These are phyloP conservation scores for Ensete glaucum DNA, from an alignment of 176 grass and related monocot genomes.

Conservation along the genomic window DNA sequence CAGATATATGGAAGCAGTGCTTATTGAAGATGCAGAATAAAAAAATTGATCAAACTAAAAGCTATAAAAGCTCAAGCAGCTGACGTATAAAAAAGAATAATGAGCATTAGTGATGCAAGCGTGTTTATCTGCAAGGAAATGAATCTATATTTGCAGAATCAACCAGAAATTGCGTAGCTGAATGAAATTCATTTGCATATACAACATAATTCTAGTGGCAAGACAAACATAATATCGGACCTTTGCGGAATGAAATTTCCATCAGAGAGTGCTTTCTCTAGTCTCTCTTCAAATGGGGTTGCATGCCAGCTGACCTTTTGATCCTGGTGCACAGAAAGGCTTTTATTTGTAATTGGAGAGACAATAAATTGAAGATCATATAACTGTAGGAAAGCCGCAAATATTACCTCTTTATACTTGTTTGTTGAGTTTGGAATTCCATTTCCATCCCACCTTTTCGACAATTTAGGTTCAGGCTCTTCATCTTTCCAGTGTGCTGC, in stretches of 20 bases:
- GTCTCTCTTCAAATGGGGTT: conserved; percentile 84
- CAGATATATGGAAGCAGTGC: too few species aligned
- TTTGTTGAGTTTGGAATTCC: conserved; percentile 98
- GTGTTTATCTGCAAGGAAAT: background rate
- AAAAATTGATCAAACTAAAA: too few species aligned
- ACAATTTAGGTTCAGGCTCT: conserved; percentile 29
- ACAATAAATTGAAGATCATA: background rate
- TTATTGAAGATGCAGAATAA: too few species aligned
- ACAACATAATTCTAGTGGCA: background rate
- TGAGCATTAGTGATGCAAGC: background rate
- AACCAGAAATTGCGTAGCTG: background rate
- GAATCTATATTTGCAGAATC: background rate
- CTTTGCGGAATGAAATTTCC: conserved; percentile 61
- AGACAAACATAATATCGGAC: conserved; percentile 28
- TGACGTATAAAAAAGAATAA: background rate
- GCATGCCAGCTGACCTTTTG: conserved; percentile 94
- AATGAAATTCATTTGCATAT: conserved; percentile 6
- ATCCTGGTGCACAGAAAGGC: conserved; percentile 43
- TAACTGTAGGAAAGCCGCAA: background rate
- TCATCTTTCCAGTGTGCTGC: conserved; percentile 75
- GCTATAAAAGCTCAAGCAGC: background rate
- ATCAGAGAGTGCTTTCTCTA: conserved; percentile 97
- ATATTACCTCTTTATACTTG: conserved; percentile 92
- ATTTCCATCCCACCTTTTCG: conserved; percentile 75
- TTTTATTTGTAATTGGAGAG: conserved; percentile 1